Evolutionary conservation across 352 stramenopile species (phyloP).

Genomic region (Saprolegnia diclina): DNA sequence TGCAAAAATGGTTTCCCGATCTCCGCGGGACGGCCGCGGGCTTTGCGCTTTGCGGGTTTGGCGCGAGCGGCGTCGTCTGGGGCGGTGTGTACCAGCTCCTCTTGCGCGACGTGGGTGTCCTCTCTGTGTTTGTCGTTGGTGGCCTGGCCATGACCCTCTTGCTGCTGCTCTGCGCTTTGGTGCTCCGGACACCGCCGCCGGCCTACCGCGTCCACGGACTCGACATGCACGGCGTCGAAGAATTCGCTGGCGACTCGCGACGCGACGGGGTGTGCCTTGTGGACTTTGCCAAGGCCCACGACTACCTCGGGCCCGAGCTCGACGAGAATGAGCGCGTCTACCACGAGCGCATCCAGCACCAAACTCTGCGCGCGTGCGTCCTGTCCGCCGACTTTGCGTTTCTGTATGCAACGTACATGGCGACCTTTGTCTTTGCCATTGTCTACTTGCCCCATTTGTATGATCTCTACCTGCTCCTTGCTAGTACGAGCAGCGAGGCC

Average conservation of each 20-base stretch:
- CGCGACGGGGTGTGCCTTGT: not conserved
- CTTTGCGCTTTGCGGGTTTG: slow-evolving; percentile 51
- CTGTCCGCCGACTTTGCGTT: slow-evolving; percentile 2
- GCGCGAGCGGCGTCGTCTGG: slow-evolving; percentile 46
- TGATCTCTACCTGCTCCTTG: slow-evolving; percentile 50
- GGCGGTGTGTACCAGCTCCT: slow-evolving; percentile 46
- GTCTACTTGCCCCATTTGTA: slow-evolving; percentile 57
- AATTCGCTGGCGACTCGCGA: not conserved
- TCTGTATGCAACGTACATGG: slow-evolving; percentile 34
- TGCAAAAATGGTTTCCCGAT: slow-evolving; percentile 73
- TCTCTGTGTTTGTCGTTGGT: slow-evolving; percentile 43
- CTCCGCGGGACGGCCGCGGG: slow-evolving; percentile 55
- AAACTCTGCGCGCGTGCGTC: not conserved
- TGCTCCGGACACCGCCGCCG: slow-evolving; percentile 43
- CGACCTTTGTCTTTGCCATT: slow-evolving; percentile 53
- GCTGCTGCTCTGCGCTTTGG: slow-evolving; percentile 38
- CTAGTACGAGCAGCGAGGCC: slow-evolving; percentile 38
- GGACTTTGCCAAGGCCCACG: not conserved
- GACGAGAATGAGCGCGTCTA: not conserved
- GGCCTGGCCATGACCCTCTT: slow-evolving; percentile 34
- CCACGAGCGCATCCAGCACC: slow-evolving; percentile 1
- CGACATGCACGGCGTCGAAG: slow-evolving; percentile 45
- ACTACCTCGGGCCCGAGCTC: not conserved
- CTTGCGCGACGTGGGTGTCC: slow-evolving; percentile 37
- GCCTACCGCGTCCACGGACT: slow-evolving; percentile 41